Percentiles rank a stretch among this genome's conserved stretches.
Evolutionary conservation across 148 eudicot genomes (phyloP).

Genomic region (Agrostemma githago): DNA sequence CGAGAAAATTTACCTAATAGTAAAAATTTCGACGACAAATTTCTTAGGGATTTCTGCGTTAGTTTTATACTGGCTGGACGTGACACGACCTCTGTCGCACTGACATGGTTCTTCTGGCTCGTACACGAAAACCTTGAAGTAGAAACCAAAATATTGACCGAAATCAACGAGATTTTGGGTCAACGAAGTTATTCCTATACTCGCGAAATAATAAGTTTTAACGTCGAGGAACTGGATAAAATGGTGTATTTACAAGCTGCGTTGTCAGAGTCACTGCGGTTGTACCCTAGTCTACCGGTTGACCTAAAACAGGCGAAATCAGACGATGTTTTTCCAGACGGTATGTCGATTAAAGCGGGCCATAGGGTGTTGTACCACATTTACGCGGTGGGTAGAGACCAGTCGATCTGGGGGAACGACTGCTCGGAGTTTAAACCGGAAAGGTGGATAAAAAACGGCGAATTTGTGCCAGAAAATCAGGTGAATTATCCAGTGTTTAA

Average conservation of each 20-base stretch:
- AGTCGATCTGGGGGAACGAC: slow-evolving; percentile 44
- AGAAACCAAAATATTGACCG: slow-evolving; percentile 32
- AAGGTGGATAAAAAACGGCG: slow-evolving; percentile 41
- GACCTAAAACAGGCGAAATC: slow-evolving; percentile 46
- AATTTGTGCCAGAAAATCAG: slow-evolving; percentile 38
- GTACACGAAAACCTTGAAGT: slow-evolving; percentile 32
- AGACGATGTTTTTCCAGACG: slow-evolving; percentile 46
- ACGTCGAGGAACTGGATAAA: slow-evolving; percentile 34
- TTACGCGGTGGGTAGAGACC: slow-evolving; percentile 36
- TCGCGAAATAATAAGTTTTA: slow-evolving; percentile 18
- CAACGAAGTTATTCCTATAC: not conserved
- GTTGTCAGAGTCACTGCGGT: slow-evolving; percentile 43
- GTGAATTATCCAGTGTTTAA: slow-evolving; percentile 43
- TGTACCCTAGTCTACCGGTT: slow-evolving; percentile 45
- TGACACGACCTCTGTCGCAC: slow-evolving; percentile 51
- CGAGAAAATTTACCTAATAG: not conserved
- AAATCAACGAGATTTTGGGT: slow-evolving; percentile 26
- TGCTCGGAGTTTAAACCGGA: slow-evolving; percentile 41
- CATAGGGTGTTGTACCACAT: slow-evolving; percentile 40
- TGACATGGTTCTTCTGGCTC: slow-evolving; percentile 60
- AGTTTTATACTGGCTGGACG: slow-evolving; percentile 58
- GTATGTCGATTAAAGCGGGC: slow-evolving; percentile 27
- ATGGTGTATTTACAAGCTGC: slow-evolving; percentile 56
- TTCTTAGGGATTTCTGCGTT: slow-evolving; percentile 44
- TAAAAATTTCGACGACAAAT: slow-evolving; percentile 27